phyloP scores from a whole-genome alignment of 306 rosid species.

The Cicer chorassanicum region DNA sequence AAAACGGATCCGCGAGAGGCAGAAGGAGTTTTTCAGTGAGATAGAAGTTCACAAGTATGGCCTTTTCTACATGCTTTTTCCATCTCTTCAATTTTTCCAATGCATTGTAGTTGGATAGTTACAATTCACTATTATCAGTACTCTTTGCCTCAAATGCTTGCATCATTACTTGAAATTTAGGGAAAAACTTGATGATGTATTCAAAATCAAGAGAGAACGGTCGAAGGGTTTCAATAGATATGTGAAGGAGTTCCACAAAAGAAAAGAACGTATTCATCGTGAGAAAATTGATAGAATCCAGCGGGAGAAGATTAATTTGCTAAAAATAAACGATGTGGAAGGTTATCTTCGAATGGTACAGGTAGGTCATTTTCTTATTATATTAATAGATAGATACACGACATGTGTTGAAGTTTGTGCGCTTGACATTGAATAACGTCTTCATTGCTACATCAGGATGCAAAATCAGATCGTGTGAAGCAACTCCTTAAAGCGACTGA shows the following conservation, averaged over 20 bases:
- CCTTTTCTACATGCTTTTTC: conserved; percentile 7
- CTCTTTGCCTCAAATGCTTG: conserved; percentile 39
- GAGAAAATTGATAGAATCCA: conserved; percentile 98
- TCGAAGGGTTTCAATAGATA: conserved; percentile 93
- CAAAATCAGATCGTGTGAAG: conserved; percentile 97
- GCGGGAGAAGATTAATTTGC: conserved; percentile 96
- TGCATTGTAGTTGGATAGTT: conserved; percentile 26
- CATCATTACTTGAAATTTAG: conserved; percentile 57
- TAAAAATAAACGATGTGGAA: conserved; percentile 98
- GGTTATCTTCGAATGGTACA: conserved; percentile 99
- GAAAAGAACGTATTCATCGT: conserved; percentile 96
- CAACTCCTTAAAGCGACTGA: conserved; percentile 99
- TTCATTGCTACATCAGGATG: conserved; percentile 66
- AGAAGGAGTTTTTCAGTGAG: conserved; percentile 95
- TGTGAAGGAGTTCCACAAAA: conserved; percentile 92
- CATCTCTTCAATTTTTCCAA: conserved; percentile 25
- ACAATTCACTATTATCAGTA: background rate
- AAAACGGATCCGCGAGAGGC: conserved; percentile 95
- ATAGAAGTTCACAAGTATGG: conserved; percentile 98
- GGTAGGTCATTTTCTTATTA: conserved; percentile 54
- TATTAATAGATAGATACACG: conserved; percentile 24
- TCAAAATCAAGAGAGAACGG: conserved; percentile 88
- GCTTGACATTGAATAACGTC: conserved; percentile 23
- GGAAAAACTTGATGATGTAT: conserved; percentile 93
- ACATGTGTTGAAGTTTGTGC: conserved; percentile 24